Evolutionary conservation across 495 filamentous ascomycete genomes (phyloP), one percentile per base, ranked within the genome.

Genomic region (Letharia lupina): DNA sequence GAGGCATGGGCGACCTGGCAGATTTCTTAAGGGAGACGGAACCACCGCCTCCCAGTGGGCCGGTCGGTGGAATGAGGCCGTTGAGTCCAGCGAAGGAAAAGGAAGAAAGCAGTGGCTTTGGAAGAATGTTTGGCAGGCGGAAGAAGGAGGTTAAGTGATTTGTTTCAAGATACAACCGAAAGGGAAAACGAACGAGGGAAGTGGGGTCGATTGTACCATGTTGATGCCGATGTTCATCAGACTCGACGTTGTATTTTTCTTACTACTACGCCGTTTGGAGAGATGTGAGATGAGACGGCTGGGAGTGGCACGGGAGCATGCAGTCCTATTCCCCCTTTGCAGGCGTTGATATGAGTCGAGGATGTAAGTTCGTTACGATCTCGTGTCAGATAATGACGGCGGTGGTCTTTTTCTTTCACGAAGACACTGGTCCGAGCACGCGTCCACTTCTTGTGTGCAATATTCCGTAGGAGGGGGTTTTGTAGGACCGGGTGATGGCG

Each of bases 21-120:
- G 88, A 90, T 68, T 95, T 96, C 74, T 76, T 96, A 18, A 85
- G 82, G 50, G 88, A 87, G 66, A 89, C 88, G 33, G 90, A 82
- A 28, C 90, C 91, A n/a, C 89, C 89, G 2, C 75, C 75, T 60
- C 73, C 79, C 8, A 66, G 69, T 44, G 66, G 68, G 16, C 64
- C 67, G 23, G 42, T 68, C 6, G 41, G 69, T 23, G 16, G 60
- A 15, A 44, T 31, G 42, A 52, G 58, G 8, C 64, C 64, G 20
- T 61, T 66, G 44, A 68, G 48, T 44, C 64, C 42, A 52, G 39
- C 20, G n/a, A 62, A 64, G 62, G 64, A 67, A n/a, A 68, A 63
- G 47, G 60, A 60, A 59, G 62, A 54, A n/a, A 60, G 68, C 23
- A 48, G 64, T 47, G 66, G 50, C 23, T 67, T 62, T 39, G 67